Base-by-base conservation (phyloP, 805 yeast genomes). In the Monosporozyma yasuniensis region DNA sequence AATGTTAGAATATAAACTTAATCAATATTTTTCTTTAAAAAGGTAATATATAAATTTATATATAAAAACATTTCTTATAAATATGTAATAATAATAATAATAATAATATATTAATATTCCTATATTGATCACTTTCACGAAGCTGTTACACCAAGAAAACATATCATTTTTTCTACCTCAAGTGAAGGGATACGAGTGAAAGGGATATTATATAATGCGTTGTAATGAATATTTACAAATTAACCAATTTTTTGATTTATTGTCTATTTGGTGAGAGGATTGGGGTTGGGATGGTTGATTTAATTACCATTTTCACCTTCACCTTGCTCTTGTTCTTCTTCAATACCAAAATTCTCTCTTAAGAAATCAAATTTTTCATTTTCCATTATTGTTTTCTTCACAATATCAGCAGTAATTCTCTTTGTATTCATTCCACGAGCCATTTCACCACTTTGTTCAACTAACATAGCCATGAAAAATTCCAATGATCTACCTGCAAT, bases 401-500 rank as follows among this genome's bases (percentile, higher is more conserved):
- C 77, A 57, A 89, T 90, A 34, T 84, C 81, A 0, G 95, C 90
- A 19, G 83, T 80, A 14, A 93, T 87, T 56, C 96, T 78, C 61
- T 85, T 84, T 14, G 83, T 81, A 11, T 91, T 93, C 52, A 80
- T 76, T 44, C 72, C 72, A 48, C 81, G 78, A 4, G 97, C 96
- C 54, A 85, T 87, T 39, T 78, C 75, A 47, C 87, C 82, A 19
- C 95, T 77, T 44, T 86, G 88, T 58, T 87, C 90, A 46, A 93
- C 95, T 50, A 93, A 74, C 49, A 93, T 80, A 47, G 95, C 87
- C 77, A 93, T 80, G 65, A 93, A 93, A 53, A 88, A 77, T 69
- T 93, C 98, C 47, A 93, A 73, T 0, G 99, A 96, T 54, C 96
- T 78, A 7, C 98, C 97, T 8, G 93, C 96, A 16, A 91, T 91